Percentiles rank a stretch among this genome's conserved stretches.
These are phyloP conservation scores for Panus rudis DNA, from an alignment of 768 basidiomycete genomes.

Conservation along the genomic window DNA sequence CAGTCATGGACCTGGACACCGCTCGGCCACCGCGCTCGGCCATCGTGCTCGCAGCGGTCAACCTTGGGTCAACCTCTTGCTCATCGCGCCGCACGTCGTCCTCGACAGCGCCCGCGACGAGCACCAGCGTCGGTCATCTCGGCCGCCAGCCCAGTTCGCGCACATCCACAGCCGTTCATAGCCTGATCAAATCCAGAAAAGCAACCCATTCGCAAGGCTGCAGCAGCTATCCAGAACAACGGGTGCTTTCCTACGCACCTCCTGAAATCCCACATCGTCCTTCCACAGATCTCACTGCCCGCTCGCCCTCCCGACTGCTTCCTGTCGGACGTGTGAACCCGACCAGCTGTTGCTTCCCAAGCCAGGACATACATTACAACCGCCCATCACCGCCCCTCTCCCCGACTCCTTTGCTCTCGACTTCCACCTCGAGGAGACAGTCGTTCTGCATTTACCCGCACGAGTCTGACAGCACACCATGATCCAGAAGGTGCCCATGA, in stretches of 20 bases:
- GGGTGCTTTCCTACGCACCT: constrained; percentile 5
- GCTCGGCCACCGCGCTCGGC: no score
- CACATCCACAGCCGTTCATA: neutral
- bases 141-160: neutral
- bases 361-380: constrained; percentile 11
- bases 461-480: constrained; percentile 29
- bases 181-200: neutral
- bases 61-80: no score
- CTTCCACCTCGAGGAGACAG: constrained; percentile 1
- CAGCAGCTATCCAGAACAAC: constrained; percentile 9
- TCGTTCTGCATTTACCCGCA: neutral
- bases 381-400: constrained; percentile 6
- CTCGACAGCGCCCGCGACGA: no score
- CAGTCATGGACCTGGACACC: no score
- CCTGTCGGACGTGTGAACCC: constrained; percentile 11
- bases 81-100: no score
- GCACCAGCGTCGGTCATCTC: neutral
- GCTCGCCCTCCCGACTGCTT: constrained; percentile 3
- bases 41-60: no score
- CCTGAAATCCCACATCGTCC: constrained; percentile 8
- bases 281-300: constrained; percentile 1
- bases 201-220: neutral
- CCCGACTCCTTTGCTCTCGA: constrained; percentile 7
- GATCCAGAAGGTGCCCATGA: constrained; percentile 50
- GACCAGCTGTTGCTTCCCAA: constrained; percentile 11